A percentile compares a stretch with the other conserved stretches of the same genome.
Conservation (phyloP, 306 rosid genomes). For the Acacia melanoxylon region DNA sequence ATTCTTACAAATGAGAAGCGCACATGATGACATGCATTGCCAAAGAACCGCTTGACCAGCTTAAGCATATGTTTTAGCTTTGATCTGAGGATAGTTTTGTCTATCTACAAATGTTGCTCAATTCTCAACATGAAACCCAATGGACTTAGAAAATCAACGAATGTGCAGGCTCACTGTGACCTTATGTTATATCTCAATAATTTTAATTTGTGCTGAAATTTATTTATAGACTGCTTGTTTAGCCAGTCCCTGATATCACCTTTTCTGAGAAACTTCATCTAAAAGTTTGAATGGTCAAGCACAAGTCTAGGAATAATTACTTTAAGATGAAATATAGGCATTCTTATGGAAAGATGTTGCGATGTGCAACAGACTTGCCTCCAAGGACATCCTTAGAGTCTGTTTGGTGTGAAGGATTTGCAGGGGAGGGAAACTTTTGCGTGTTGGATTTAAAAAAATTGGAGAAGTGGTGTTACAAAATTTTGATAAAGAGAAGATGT, state of each 20-base stretch:
- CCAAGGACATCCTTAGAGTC: background rate
- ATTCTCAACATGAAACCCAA: background rate
- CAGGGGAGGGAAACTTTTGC: no score
- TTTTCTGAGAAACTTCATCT: background rate
- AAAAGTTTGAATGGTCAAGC: background rate
- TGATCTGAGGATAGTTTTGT: background rate
- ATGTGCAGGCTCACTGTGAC: background rate
- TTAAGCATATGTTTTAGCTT: background rate
- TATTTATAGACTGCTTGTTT: background rate
- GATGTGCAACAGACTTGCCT: background rate
- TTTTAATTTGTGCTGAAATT: background rate
- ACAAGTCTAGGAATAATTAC: background rate
- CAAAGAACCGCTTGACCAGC: background rate
- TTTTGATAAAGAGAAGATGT: no score
- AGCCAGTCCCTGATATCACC: background rate
- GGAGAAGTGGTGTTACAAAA: no score
- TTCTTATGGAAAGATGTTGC: background rate
- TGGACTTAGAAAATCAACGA: background rate
- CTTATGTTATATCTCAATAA: background rate
- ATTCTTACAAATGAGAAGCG: background rate
- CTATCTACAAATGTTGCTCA: background rate
- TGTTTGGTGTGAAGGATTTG: no score
- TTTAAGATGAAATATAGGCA: background rate
- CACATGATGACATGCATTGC: background rate
- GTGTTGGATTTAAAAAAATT: no score